Evolutionary conservation across 768 basidiomycete genomes (phyloP).

Genomic region (Leucocoprinus leucothites): DNA sequence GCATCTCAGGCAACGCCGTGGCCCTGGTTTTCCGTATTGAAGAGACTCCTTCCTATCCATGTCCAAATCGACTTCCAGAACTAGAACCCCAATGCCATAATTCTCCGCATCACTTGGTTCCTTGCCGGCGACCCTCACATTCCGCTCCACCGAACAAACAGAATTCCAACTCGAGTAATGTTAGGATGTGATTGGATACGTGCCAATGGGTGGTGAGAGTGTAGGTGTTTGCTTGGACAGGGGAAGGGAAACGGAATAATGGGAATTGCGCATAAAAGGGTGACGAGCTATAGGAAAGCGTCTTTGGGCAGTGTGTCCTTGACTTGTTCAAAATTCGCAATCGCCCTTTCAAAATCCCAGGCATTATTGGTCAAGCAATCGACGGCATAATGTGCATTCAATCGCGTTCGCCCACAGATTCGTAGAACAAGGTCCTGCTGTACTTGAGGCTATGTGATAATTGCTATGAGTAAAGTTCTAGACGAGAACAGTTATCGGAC

Average conservation of each 20-base stretch:
- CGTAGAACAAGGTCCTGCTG: slow-evolving; percentile 72
- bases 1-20: too few species aligned
- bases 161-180: not conserved
- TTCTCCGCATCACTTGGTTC: not conserved
- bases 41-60: too few species aligned
- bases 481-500: slow-evolving; percentile 22
- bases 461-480: slow-evolving; percentile 1
- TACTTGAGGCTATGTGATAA: slow-evolving; percentile 51
- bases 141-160: not conserved
- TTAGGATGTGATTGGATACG: not conserved
- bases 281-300: slow-evolving; percentile 43
- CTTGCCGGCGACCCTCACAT: not conserved
- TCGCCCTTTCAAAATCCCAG: slow-evolving; percentile 80
- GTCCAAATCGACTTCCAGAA: too few species aligned
- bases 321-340: slow-evolving; percentile 85
- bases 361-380: slow-evolving; percentile 83
- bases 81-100: too few species aligned
- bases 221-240: too few species aligned
- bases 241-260: too few species aligned
- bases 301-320: slow-evolving; percentile 65
- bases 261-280: too few species aligned
- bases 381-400: slow-evolving; percentile 78
- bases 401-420: slow-evolving; percentile 66
- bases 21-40: too few species aligned
- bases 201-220: not conserved